Percentiles rank a stretch among this genome's conserved stretches.
phyloP scores from a whole-genome alignment of 2,329 filamentous ascomycete species.

The Calonectria montana region DNA sequence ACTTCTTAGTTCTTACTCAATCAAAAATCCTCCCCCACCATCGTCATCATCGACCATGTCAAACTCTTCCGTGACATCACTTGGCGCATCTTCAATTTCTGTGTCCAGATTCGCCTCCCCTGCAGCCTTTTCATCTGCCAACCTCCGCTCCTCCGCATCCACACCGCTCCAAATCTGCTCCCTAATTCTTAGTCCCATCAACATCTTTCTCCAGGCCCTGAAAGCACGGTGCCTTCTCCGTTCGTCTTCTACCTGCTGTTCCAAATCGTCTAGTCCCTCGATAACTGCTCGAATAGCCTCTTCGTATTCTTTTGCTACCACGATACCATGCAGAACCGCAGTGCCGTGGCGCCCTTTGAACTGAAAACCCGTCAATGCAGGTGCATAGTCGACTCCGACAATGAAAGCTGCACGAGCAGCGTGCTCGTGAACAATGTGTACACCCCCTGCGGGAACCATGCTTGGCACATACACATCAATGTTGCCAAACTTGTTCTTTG shows the following conservation, averaged over 20 bases:
- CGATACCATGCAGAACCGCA: slow-evolving; percentile 80
- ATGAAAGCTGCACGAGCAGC: slow-evolving; percentile 79
- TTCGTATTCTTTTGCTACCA: slow-evolving; percentile 77
- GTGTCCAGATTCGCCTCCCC: slow-evolving; percentile 51
- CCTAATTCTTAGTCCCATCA: slow-evolving; percentile 81
- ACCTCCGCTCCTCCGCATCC: slow-evolving; percentile 58
- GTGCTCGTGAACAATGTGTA: slow-evolving; percentile 72
- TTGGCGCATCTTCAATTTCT: slow-evolving; percentile 49
- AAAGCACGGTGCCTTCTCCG: slow-evolving; percentile 79
- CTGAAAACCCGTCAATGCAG: slow-evolving; percentile 89
- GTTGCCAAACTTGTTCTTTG: slow-evolving; percentile 94
- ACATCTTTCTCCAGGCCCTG: slow-evolving; percentile 74
- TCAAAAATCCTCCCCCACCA: slow-evolving; percentile 60
- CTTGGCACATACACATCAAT: slow-evolving; percentile 92
- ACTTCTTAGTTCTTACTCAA: slow-evolving; percentile 45
- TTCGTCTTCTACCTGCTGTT: slow-evolving; percentile 73
- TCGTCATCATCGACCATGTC: slow-evolving; percentile 53
- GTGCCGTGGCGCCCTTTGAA: slow-evolving; percentile 90
- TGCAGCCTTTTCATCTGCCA: slow-evolving; percentile 51
- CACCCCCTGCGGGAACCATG: slow-evolving; percentile 88
- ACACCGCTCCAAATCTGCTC: slow-evolving; percentile 76
- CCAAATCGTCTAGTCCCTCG: slow-evolving; percentile 73
- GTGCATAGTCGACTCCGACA: slow-evolving; percentile 85
- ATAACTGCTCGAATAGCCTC: slow-evolving; percentile 80
- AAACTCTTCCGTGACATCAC: slow-evolving; percentile 58